Evolutionary conservation across 139 green algal species (phyloP).

Genomic region (Coccomyxa sp.): DNA sequence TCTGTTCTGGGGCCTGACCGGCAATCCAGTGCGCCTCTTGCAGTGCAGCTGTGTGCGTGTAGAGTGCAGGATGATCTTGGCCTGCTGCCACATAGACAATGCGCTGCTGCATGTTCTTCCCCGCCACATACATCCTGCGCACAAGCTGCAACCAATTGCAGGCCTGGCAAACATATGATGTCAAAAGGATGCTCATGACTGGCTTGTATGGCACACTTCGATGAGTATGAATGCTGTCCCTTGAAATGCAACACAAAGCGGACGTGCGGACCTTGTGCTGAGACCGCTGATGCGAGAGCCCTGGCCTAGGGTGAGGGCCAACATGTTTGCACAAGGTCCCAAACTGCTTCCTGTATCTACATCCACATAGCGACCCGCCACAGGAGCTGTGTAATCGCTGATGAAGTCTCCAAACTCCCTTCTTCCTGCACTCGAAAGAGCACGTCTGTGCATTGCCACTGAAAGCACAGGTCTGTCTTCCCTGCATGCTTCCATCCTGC

Average conservation of each 20-base stretch:
- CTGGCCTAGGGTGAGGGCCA: conserved; percentile 70
- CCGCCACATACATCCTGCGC: conserved; percentile 55
- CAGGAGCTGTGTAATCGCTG: conserved; percentile 47
- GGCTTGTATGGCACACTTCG: neutral
- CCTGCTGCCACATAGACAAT: conserved; percentile 53
- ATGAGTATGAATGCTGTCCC: neutral
- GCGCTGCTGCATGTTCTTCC: conserved; percentile 52
- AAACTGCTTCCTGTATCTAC: conserved; percentile 34
- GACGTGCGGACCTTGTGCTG: neutral
- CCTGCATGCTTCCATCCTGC: no score
- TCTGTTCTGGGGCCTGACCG: conserved; percentile 8
- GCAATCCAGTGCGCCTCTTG: conserved; percentile 51
- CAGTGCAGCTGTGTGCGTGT: conserved; percentile 36
- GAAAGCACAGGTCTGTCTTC: no score
- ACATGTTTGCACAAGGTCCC: conserved; percentile 53
- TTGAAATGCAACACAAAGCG: neutral
- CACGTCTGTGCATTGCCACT: no score
- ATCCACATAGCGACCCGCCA: conserved; percentile 50
- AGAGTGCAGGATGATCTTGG: conserved; percentile 56
- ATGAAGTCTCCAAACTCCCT: conserved; percentile 76
- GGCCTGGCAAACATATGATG: neutral
- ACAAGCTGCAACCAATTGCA: neutral
- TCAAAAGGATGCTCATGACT: neutral
- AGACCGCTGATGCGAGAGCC: conserved; percentile 56
- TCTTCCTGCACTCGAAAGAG: conserved; percentile 28